Base-by-base conservation (phyloP, 2,329 filamentous ascomycete genomes). In the Neofusicoccum laricinum region DNA sequence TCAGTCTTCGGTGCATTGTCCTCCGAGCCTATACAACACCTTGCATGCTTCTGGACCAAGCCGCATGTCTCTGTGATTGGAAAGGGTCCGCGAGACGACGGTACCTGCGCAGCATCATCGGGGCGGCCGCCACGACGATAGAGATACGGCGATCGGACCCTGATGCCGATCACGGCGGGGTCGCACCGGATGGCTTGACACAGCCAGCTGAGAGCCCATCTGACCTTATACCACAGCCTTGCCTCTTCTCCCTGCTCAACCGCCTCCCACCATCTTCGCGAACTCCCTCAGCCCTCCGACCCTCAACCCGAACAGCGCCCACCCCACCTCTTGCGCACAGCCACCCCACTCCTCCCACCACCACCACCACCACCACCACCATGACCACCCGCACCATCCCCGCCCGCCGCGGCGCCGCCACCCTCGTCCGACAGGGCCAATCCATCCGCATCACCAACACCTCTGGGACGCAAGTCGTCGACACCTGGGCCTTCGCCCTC, bases 391-490 rank as follows among this genome's bases (percentile, higher is more conserved):
- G 82, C 65, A 78, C 76, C 2, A 81, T 83, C 61, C 80, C 79
- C 14, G 81, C 81, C 17, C 75, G 80, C 61, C 80, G 82, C 73
- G 81, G 80, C 66, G 79, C 80, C 8, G 81, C 81, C 10, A 82
- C 81, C 1, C 82, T 82, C 65, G 80, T 83, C 64, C 81, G 80
- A 4, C 73, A 76, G n/a, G 80, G 80, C n/a, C 75, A 79, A 63
- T 77, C 74, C 3, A 81, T 83, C 71, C 82, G 82, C 69, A 79
- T 83, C 41, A 77, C 82, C 64, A 82, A 83, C 65, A 81, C 79
- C 0, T 80, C 80, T 64, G 81, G 81, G 19, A 78, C 79, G 58
- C 81, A 83, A 70, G 79, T 82, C 12, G 75, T 82, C 32, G 81
- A 81, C 66, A 81, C 79, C 30, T 83, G 81, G 81, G 81, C 80